These are phyloP conservation scores for Daldinia childiae DNA, from an alignment of 495 filamentous ascomycete species.

Conservation along the genomic window DNA sequence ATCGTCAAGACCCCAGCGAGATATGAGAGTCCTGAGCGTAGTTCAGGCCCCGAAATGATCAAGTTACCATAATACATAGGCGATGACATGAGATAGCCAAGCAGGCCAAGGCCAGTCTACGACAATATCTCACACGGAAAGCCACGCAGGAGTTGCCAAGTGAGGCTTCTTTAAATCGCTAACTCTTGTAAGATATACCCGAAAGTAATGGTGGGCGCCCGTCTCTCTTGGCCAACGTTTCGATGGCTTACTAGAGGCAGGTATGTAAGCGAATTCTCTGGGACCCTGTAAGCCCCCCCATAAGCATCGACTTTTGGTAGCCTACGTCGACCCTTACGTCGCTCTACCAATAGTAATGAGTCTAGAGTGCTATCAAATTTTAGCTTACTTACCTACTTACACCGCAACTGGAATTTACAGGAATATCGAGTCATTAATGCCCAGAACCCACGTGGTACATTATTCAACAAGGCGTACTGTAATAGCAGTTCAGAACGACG, in stretches of 20 bases:
- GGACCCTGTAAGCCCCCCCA: neutral
- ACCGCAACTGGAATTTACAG: neutral
- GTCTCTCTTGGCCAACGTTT: slow-evolving; percentile 39
- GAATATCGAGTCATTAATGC: neutral
- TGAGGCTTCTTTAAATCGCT: slow-evolving; percentile 18
- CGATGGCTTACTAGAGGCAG: slow-evolving; percentile 12
- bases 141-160: slow-evolving; percentile 22
- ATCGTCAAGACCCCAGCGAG: slow-evolving; percentile 20
- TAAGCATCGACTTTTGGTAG: neutral
- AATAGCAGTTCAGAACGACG: too few relatives aligned
- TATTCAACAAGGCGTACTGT: neutral
- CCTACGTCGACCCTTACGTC: neutral
- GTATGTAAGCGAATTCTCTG: slow-evolving; percentile 3
- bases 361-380: neutral
- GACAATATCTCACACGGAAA: slow-evolving; percentile 21
- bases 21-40: slow-evolving; percentile 9
- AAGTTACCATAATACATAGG: neutral
- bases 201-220: slow-evolving; percentile 31
- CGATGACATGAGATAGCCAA: slow-evolving; percentile 27
- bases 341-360: neutral
- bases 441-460: neutral
- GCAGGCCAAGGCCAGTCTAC: slow-evolving; percentile 23
- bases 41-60: neutral
- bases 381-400: too few relatives aligned
- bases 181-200: slow-evolving; percentile 18